Conservation (phyloP, 2,329 filamentous ascomycete genomes). For the Neobulgaria alba region DNA sequence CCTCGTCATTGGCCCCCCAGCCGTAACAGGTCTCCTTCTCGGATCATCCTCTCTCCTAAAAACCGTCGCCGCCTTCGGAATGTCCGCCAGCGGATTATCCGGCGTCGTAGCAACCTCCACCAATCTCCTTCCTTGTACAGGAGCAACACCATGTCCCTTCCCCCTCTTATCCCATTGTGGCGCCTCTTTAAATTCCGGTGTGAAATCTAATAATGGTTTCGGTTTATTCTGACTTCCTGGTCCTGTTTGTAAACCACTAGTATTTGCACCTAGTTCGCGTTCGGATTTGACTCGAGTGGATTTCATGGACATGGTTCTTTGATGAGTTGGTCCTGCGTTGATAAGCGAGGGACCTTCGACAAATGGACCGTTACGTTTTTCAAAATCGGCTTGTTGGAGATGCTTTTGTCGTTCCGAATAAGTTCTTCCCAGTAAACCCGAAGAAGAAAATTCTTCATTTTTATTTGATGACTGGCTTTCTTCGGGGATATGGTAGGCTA, state of each 20-base stretch:
- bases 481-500: conserved; percentile 18
- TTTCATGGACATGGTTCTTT: conserved; percentile 22
- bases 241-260: not conserved
- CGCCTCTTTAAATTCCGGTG: conserved; percentile 54
- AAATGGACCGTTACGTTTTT: conserved; percentile 2
- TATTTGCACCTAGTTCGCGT: not conserved
- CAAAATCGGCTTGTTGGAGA: conserved; percentile 7
- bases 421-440: conserved; percentile 39
- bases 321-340: conserved; percentile 31
- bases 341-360: conserved; percentile 41
- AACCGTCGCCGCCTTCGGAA: conserved; percentile 16
- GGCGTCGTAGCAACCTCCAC: conserved; percentile 36
- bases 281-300: conserved; percentile 8
- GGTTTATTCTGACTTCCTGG: too few relatives aligned
- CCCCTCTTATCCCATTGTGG: conserved; percentile 48
- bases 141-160: conserved; percentile 40
- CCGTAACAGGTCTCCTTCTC: conserved; percentile 3
- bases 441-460: conserved; percentile 35
- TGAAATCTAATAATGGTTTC: conserved; percentile 61
- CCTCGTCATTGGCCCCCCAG: conserved; percentile 4
- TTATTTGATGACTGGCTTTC: too few relatives aligned
- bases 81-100: conserved; percentile 11
- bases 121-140: conserved; percentile 32
- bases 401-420: conserved; percentile 39
- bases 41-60: conserved; percentile 19